phyloP scores from a whole-genome alignment of 352 stramenopile genomes.

The Pythium rhizo-oryzae region DNA sequence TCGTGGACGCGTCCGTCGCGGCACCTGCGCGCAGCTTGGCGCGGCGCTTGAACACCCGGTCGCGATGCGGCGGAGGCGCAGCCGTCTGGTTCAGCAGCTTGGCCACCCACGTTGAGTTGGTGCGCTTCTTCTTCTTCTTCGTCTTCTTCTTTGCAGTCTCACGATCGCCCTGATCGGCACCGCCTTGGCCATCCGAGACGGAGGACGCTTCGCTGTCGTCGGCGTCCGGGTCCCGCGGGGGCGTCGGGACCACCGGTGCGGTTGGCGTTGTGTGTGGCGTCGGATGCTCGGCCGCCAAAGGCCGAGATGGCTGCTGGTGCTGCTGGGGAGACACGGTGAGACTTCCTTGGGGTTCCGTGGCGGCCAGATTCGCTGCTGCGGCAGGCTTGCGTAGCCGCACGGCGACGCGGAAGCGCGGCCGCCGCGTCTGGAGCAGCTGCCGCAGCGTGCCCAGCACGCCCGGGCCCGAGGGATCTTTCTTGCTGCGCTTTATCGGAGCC shows the following conservation, averaged over 20 bases:
- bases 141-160: background rate
- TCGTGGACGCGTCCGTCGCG: background rate
- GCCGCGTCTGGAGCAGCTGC: conserved; percentile 1
- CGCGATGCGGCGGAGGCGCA: conserved; percentile 16
- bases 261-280: background rate
- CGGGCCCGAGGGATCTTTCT: background rate
- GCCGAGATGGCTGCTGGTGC: too few relatives aligned
- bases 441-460: conserved; percentile 12
- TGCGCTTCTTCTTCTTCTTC: conserved; percentile 12
- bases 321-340: too few relatives aligned
- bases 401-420: conserved; percentile 4
- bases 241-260: background rate
- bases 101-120: conserved; percentile 36
- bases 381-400: background rate
- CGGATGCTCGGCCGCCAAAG: too few relatives aligned
- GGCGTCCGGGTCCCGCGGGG: conserved; percentile 8
- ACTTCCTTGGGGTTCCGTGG: background rate
- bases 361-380: background rate
- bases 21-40: conserved; percentile 3
- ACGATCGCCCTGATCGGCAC: too few relatives aligned
- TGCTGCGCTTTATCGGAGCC: background rate
- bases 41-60: conserved; percentile 33
- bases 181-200: background rate
- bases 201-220: conserved; percentile 14
- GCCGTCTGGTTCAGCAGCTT: conserved; percentile 48